Base-by-base conservation (phyloP, 1,284 basidiomycete genomes). In the Paramarasmius palmivorus region DNA sequence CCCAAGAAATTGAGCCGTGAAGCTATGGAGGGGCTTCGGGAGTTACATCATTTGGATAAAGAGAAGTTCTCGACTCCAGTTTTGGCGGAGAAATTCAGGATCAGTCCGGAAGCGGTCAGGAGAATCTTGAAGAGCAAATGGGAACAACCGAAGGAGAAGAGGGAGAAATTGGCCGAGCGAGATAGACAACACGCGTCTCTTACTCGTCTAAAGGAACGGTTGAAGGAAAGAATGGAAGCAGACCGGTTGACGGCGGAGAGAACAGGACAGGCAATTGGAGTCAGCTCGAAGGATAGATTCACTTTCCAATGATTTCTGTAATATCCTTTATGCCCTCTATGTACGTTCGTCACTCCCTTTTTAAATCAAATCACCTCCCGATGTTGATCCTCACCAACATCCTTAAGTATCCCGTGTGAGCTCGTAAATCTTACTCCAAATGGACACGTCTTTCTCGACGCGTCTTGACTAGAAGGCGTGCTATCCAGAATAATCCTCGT, bases 1-100 rank as follows among this genome's bases (percentile, higher is more conserved):
- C 89, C 89, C 44, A 88, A 86, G 63, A 94, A 92, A 67, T 70
- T 97, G 51, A 93, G 92, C n/a, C 83, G 90, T 55, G 88, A 93
- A 57, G 92, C 93, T 26, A 97, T 97, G 93, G 88, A 90, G 54
- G 87, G 87, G 26, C 67, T 97, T 57, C 84, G 91, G 35, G 76
- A 83, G 48, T 74, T 97, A 57, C 83, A 95, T 68, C 68, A 72
- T 36, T 68, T 84, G 44, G 86, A 96, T 66, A 88, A 89, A 3
- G 75, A 76, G 47, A 79, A 72, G 32, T 94, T 90, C 71, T 81
- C 80, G 23, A 88, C 86, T 14, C 78, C 85, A 17, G 71, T 86
- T 0, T 83, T 97, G 15, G 85, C 91, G 19, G 78, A 87, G 55
- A 83, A 83, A 64, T 97, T 96, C 72, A 85, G 77, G 63, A 84